Percentiles rank a stretch among this genome's conserved stretches.
Conservation (phyloP, 2,329 filamentous ascomycete species). For the Fusarium burgessii region DNA sequence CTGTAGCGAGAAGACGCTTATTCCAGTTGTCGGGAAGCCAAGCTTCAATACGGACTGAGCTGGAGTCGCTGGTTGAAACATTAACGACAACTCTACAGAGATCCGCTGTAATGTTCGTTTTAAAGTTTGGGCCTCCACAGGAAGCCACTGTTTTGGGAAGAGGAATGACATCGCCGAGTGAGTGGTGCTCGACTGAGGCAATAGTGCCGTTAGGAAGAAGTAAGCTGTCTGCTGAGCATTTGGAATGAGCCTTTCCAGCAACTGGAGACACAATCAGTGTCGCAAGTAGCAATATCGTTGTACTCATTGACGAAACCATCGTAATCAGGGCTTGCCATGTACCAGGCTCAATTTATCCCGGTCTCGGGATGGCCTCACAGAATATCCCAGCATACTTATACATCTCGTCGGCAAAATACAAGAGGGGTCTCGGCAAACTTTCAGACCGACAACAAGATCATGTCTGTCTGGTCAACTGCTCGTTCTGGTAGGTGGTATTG, state of each 20-base stretch:
- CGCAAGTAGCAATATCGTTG: neutral
- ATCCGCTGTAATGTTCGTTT: neutral
- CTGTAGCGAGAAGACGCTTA: conserved; percentile 3
- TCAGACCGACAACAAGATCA: neutral
- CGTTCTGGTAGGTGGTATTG: neutral
- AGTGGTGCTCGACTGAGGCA: neutral
- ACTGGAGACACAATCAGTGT: neutral
- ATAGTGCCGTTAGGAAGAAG: neutral
- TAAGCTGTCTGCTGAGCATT: neutral
- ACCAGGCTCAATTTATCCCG: too few relatives aligned
- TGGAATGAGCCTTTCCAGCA: neutral
- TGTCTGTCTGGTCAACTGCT: neutral
- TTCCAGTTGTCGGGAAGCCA: conserved; percentile 15
- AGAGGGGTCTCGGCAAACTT: conserved; percentile 7
- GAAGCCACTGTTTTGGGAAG: conserved; percentile 12
- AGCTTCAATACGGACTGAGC: conserved; percentile 5
- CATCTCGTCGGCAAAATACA: neutral
- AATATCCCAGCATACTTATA: neutral
- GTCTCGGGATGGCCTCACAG: too few relatives aligned
- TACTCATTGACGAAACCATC: neutral
- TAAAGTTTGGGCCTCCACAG: neutral
- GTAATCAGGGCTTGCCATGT: fast-evolving
- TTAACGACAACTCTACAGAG: conserved; percentile 14
- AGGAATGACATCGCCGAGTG: neutral
- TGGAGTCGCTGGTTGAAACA: neutral